Evolutionary conservation across 345 rosid species (phyloP).

Genomic region (Aurinia saxatilis): DNA sequence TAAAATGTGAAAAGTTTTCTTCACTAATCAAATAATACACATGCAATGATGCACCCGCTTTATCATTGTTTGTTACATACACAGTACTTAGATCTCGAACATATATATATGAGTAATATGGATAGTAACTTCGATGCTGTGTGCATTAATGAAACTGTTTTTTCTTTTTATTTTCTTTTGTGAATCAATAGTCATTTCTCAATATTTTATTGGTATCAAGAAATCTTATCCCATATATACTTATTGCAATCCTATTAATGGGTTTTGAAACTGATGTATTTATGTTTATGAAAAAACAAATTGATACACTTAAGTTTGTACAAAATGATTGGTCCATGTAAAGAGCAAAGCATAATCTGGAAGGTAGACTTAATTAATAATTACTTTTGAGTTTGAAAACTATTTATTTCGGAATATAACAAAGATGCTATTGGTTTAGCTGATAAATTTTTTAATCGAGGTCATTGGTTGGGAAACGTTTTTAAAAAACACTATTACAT

Average conservation of each 20-base stretch:
- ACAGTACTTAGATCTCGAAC: neutral
- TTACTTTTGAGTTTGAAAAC: conserved; percentile 5
- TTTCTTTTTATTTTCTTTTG: too few species aligned
- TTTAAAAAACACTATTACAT: too few species aligned
- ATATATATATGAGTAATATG: neutral
- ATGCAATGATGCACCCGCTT: neutral
- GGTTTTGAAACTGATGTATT: neutral
- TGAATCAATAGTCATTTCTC: neutral
- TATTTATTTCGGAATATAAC: too few species aligned
- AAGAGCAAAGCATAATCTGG: conserved; percentile 14
- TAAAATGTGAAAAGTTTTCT: neutral
- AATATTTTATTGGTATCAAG: neutral
- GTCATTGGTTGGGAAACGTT: too few species aligned
- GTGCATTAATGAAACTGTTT: neutral
- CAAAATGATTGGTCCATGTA: conserved; percentile 1
- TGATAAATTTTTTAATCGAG: too few species aligned
- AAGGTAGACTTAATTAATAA: neutral
- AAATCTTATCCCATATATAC: too few species aligned
- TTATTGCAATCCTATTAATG: neutral
- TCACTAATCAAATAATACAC: neutral
- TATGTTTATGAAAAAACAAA: neutral
- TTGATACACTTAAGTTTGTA: neutral
- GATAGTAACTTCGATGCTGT: neutral
- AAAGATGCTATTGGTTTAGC: too few species aligned
- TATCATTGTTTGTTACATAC: neutral